Base-by-base conservation (phyloP, 805 yeast genomes). In the Kodamaea fukazawae region DNA sequence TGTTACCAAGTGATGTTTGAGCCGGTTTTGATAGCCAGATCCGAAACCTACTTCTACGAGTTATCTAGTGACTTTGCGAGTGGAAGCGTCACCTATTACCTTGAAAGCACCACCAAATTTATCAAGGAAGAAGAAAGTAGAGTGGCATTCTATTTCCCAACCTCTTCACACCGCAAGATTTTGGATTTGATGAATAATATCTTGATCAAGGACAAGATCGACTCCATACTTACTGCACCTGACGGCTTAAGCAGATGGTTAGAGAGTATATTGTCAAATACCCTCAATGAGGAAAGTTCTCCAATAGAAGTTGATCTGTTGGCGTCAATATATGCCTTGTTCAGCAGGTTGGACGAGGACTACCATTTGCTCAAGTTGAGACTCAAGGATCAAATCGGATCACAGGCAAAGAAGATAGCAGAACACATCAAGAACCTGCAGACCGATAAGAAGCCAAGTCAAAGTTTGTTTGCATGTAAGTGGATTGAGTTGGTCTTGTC, bases 1-100 rank as follows among this genome's bases (percentile, higher is more conserved):
- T 83, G 79, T 47, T 88, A 84, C 53, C 64, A 70, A 17, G 72
- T 69, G 13, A 71, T 65, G 31, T 84, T 89, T 56, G 96, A 87
- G 50, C 89, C 87, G 0, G 61, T 57, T 36, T 71, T 86, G 32
- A 52, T 86, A 36, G 54, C 65, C 3, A 71, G 71, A 23, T 76
- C 91, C 1, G 75, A 70, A 41, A 58, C 61, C 1, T 86, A 75
- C 55, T 90, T 83, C 54, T 53, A 63, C 10, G 55, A 54, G 7
- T 61, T 76, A 9, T 69, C 84, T 0, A 54, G 48, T 3, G 76
- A 75, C 11, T 58, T 76, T 26, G 51, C 78, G 32, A 67, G 26
- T 46, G 55, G 34, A 57, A 51, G 41, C 42, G 87, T 90, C 1
- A 54, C 80, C 0, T 62, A 71, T 2, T 85, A 82, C 51, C 52